Evolutionary conservation across 768 basidiomycete genomes (phyloP).

Genomic region (Symmetrospora coprosmae): DNA sequence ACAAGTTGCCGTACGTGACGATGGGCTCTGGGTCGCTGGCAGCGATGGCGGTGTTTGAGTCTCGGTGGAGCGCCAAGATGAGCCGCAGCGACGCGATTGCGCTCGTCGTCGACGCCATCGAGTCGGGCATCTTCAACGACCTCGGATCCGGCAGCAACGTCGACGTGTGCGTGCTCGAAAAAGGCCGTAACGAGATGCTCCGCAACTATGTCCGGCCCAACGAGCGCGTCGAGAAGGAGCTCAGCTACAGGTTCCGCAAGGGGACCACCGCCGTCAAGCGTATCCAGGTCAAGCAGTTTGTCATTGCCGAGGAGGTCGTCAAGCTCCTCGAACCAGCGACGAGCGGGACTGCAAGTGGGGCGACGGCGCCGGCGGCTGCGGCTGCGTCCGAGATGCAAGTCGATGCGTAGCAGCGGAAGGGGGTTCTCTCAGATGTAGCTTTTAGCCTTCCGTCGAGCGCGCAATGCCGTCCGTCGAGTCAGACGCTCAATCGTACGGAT

Average conservation of each 20-base stretch:
- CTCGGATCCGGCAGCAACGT: constrained; percentile 97
- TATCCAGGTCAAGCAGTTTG: constrained; percentile 25
- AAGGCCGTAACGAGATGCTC: constrained; percentile 72
- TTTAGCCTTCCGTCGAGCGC: background rate
- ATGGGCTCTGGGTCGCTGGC: constrained; percentile 95
- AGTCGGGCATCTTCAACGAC: constrained; percentile 98
- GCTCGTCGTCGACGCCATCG: constrained; percentile 72
- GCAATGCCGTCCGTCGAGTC: background rate
- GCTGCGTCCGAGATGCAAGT: constrained; percentile 28
- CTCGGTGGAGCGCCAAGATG: constrained; percentile 65
- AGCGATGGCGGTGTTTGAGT: constrained; percentile 97
- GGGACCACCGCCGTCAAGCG: constrained; percentile 22
- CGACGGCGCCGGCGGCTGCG: constrained; percentile 1
- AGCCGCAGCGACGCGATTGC: constrained; percentile 69
- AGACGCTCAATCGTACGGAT: background rate
- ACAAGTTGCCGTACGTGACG: constrained; percentile 95
- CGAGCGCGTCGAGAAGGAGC: constrained; percentile 43
- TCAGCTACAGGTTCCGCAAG: constrained; percentile 28
- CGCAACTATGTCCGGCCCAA: constrained; percentile 89
- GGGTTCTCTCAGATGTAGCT: background rate
- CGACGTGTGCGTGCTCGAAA: constrained; percentile 90
- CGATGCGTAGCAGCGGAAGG: constrained; percentile 18
- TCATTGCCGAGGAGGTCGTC: constrained; percentile 29
- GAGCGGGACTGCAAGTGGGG: constrained; percentile 1
- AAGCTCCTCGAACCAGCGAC: constrained; percentile 13